Conservation (phyloP, 192 early-diverging fungal species). For the Coemansia guatemalensis region DNA sequence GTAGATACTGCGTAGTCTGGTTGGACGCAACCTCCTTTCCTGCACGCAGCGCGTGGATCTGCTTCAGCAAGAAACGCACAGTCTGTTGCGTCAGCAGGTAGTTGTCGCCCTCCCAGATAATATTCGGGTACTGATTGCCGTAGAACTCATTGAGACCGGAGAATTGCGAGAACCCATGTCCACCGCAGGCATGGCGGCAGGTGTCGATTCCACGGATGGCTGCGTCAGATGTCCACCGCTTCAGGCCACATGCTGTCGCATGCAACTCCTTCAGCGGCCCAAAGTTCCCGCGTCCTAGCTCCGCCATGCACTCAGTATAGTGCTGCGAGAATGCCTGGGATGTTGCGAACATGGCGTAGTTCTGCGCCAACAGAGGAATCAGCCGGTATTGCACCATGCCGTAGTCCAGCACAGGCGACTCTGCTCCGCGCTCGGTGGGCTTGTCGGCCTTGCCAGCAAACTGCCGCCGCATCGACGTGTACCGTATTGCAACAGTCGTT, state of each 20-base stretch:
- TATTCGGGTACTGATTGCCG: constrained; percentile 70
- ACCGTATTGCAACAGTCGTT: constrained; percentile 69
- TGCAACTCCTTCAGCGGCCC: constrained; percentile 71
- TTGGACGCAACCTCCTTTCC: constrained; percentile 44
- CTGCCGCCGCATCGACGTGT: constrained; percentile 71
- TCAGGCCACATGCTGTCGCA: constrained; percentile 71
- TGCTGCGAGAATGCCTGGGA: constrained; percentile 62
- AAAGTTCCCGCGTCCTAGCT: constrained; percentile 62
- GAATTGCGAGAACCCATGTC: constrained; percentile 76
- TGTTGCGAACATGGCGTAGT: constrained; percentile 73
- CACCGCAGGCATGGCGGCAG: constrained; percentile 72
- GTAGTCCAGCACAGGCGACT: constrained; percentile 76
- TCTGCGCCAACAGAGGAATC: constrained; percentile 67
- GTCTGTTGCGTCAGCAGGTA: constrained; percentile 86
- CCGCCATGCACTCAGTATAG: constrained; percentile 61
- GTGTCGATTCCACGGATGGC: constrained; percentile 72
- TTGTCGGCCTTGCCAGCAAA: constrained; percentile 58
- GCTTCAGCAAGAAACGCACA: constrained; percentile 73
- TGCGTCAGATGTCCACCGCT: constrained; percentile 70
- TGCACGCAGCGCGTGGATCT: constrained; percentile 58
- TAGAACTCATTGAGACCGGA: constrained; percentile 69
- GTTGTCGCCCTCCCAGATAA: constrained; percentile 86
- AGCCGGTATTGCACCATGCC: constrained; percentile 77
- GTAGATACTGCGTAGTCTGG: constrained; percentile 37
- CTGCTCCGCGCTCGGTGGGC: constrained; percentile 25